phyloP scores from a whole-genome alignment of 2,329 filamentous ascomycete genomes.

The Sphaerulina musiva region DNA sequence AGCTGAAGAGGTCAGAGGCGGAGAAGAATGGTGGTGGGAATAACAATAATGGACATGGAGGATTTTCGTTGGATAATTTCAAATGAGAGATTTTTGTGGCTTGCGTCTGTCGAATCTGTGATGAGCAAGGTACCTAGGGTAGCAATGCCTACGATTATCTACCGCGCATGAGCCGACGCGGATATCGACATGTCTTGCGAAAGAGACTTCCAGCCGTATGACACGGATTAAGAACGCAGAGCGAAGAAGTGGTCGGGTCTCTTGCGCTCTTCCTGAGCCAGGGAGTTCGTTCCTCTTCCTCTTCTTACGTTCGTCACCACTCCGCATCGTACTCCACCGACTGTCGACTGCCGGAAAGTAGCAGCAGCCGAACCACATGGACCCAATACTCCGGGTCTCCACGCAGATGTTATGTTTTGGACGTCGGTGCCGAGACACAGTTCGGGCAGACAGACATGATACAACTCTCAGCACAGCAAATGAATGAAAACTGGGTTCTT shows the following conservation, averaged over 20 bases:
- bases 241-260: no score
- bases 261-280: no score
- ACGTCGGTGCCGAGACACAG: conserved; percentile 3
- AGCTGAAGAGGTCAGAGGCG: neutral
- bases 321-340: neutral
- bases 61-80: conserved; percentile 7
- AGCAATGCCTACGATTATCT: neutral
- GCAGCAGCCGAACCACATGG: neutral
- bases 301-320: no score
- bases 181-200: no score
- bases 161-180: neutral
- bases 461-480: no score
- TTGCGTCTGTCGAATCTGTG: neutral
- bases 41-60: neutral
- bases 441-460: neutral
- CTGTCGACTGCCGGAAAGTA: neutral
- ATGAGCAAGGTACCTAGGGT: no score
- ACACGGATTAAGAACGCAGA: no score
- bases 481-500: no score
- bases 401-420: neutral
- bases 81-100: neutral
- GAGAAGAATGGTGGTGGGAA: neutral
- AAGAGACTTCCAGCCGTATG: no score
- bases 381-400: conserved; percentile 5
- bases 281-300: no score